Evolutionary conservation across 371 early-diverging fungal genomes (phyloP), one percentile per base, ranked within the genome.

Genomic region (Funneliformis caledonium): DNA sequence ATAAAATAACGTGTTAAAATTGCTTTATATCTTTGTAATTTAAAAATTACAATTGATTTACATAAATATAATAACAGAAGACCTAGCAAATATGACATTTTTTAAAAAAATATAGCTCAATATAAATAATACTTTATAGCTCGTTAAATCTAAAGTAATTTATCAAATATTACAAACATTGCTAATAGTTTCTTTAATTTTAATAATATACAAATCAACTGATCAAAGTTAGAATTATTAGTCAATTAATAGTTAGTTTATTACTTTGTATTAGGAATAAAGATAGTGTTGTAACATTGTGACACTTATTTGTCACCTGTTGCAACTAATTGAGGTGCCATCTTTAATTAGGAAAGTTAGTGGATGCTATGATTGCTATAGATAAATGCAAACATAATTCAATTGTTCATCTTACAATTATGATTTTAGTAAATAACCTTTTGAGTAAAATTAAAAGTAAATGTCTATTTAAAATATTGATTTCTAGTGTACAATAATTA

Each of bases 51-150:
- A 26, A 26, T 26, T 26, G 0, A 62, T 62, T 62, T 62, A 62
- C n/a, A 0, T n/a, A 31, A 62, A 31, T 22, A 62, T 62, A 62
- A n/a, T 19, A 9, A 31, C 9, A n/a, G 0, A 62, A 62, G n/a
- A 62, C n/a, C n/a, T 62, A 62, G 62, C n/a, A 62, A 62, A 62
- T 62, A 62, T 62, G 22, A 62, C n/a, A 31, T 22, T 22, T 62
- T 62, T 9, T 62, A 7, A 4, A 62, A 62, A 62, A 9, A n/a
- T 62, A 0, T 26, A n/a, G 26, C 26, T 8, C 62, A 62, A 12
- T 62, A n/a, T 62, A 26, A 26, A 26, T 26, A 26, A 26, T 26
- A 26, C 26, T 26, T 26, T 26, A 26, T 26, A 26, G 26, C 26
- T 26, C 26, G 0, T 26, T 26, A 26, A 26, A 26, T 26, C 0